Conservation (phyloP, 352 stramenopile species). For the Phytopythium delawarense region DNA sequence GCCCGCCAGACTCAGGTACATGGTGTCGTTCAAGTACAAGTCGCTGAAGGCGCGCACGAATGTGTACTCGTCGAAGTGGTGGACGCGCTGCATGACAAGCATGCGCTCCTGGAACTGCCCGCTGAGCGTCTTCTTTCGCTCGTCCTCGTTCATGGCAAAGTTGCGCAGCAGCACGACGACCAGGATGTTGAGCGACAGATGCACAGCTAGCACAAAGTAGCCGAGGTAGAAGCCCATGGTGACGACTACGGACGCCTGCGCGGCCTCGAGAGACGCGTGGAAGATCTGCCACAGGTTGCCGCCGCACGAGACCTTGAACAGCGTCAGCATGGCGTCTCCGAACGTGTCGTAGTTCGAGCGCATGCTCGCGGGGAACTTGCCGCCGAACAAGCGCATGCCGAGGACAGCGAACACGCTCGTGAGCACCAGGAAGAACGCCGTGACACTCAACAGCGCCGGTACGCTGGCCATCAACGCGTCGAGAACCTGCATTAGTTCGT, state of each 20-base stretch:
- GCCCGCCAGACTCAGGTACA: constrained; percentile 71
- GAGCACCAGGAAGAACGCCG: constrained; percentile 53
- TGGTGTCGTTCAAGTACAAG: constrained; percentile 65
- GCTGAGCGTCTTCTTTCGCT: constrained; percentile 63
- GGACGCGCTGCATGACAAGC: constrained; percentile 72
- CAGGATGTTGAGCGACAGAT: constrained; percentile 82
- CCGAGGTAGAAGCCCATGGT: constrained; percentile 67
- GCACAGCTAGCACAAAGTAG: constrained; percentile 69
- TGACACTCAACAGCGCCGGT: constrained; percentile 61
- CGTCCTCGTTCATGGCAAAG: constrained; percentile 85
- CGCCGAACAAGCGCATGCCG: constrained; percentile 79
- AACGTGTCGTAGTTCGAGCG: constrained; percentile 83
- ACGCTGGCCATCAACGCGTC: constrained; percentile 67
- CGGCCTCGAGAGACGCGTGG: constrained; percentile 53
- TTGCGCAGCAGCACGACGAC: constrained; percentile 78
- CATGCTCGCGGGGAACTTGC: constrained; percentile 67
- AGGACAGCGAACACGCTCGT: constrained; percentile 82
- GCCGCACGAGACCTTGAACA: constrained; percentile 85
- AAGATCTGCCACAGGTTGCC: constrained; percentile 83
- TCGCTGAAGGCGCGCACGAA: constrained; percentile 79
- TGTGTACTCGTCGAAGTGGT: constrained; percentile 72
- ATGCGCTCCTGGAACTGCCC: constrained; percentile 76
- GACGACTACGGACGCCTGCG: constrained; percentile 40
- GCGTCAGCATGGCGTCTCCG: constrained; percentile 73
- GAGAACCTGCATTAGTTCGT: constrained; percentile 64